Percentiles rank a stretch among this genome's conserved stretches.
phyloP scores from a whole-genome alignment of 1,284 basidiomycete genomes.

The Cutaneotrichosporon daszewskae region DNA sequence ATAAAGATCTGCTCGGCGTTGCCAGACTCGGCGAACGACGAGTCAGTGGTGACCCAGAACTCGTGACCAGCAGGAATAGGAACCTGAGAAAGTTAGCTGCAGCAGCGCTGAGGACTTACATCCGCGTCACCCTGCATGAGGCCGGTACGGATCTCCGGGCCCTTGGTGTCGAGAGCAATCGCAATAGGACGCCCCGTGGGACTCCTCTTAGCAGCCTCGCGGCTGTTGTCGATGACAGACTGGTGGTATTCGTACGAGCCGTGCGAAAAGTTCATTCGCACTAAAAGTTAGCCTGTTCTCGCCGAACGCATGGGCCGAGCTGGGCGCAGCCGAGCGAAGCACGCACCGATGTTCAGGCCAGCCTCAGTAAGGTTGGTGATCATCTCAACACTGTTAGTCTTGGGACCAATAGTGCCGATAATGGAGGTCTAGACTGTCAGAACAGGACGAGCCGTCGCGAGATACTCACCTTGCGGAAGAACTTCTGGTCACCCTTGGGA shows the following conservation, averaged over 20 bases:
- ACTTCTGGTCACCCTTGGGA: slow-evolving; percentile 68
- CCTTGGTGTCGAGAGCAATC: slow-evolving; percentile 99
- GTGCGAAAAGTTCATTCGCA: slow-evolving; percentile 98
- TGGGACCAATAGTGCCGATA: slow-evolving; percentile 95
- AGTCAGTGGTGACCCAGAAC: slow-evolving; percentile 84
- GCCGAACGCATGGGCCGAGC: not conserved
- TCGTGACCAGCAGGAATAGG: slow-evolving; percentile 87
- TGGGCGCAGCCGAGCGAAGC: not conserved
- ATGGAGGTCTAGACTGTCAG: slow-evolving; percentile 70
- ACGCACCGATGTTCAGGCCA: slow-evolving; percentile 88
- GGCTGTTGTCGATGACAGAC: slow-evolving; percentile 93
- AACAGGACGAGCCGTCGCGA: not conserved
- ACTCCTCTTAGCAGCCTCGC: slow-evolving; percentile 68
- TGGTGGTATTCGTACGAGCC: slow-evolving; percentile 95
- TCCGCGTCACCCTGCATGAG: slow-evolving; percentile 81
- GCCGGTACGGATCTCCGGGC: slow-evolving; percentile 98
- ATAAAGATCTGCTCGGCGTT: slow-evolving; percentile 80
- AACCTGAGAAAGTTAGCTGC: slow-evolving; percentile 51
- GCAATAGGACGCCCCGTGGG: slow-evolving; percentile 86
- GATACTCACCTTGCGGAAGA: slow-evolving; percentile 72
- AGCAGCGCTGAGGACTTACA: slow-evolving; percentile 53
- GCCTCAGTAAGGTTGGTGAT: slow-evolving; percentile 73
- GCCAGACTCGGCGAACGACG: slow-evolving; percentile 69
- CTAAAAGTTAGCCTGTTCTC: slow-evolving; percentile 49
- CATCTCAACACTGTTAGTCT: slow-evolving; percentile 82